Evolutionary conservation across 1,284 basidiomycete genomes (phyloP).

Genomic region (Hemileia vastatrix): DNA sequence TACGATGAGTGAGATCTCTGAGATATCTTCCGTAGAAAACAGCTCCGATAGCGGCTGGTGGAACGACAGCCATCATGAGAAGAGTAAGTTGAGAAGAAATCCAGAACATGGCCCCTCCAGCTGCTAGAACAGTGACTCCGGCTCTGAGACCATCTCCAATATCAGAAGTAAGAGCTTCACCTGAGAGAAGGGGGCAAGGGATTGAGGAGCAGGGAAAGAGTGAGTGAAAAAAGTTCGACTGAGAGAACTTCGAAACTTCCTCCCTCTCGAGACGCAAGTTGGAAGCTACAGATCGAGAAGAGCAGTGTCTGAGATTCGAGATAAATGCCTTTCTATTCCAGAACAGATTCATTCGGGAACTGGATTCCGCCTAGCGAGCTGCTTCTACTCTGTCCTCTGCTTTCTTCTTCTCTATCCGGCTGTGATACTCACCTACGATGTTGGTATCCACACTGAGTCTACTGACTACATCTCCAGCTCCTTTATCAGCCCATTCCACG

Average conservation of each 20-base stretch:
- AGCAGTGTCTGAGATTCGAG: too few relatives aligned
- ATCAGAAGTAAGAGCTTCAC: constrained; percentile 40
- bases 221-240: too few relatives aligned
- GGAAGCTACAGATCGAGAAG: background rate
- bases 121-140: constrained; percentile 37
- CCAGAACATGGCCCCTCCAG: constrained; percentile 41
- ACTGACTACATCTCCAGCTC: constrained; percentile 40
- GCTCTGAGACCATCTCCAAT: constrained; percentile 41
- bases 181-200: background rate
- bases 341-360: too few relatives aligned
- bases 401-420: background rate
- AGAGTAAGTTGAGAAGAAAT: constrained; percentile 42
- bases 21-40: constrained; percentile 44
- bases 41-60: constrained; percentile 42
- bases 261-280: background rate
- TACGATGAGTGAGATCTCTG: constrained; percentile 39
- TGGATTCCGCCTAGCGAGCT: too few relatives aligned
- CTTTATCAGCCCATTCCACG: constrained; percentile 41
- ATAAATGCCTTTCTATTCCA: too few relatives aligned
- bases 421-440: constrained; percentile 33
- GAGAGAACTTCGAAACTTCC: too few relatives aligned
- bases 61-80: constrained; percentile 44
- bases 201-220: too few relatives aligned
- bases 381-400: too few relatives aligned
- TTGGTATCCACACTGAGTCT: constrained; percentile 42